Conservation (phyloP, 1,139 yeast genomes). For the Scheffersomyces insectosa region DNA sequence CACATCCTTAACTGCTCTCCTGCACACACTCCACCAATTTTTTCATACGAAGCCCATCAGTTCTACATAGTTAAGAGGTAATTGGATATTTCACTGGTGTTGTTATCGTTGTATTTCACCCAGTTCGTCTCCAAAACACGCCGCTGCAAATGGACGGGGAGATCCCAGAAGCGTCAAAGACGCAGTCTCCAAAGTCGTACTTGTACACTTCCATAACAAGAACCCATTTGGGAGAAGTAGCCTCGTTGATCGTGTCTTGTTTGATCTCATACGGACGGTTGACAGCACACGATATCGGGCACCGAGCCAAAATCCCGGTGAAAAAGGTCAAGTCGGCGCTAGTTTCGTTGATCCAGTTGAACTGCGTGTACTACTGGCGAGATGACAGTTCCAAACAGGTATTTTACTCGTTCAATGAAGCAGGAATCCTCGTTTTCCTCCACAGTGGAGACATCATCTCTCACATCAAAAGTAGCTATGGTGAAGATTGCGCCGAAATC, state of each 20-base stretch:
- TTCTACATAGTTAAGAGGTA: too few relatives aligned
- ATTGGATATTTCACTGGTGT: too few relatives aligned
- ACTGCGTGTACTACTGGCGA: constrained; percentile 57
- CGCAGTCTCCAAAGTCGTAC: constrained; percentile 63
- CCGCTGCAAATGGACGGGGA: constrained; percentile 13
- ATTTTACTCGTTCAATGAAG: constrained; percentile 62
- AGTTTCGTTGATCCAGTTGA: constrained; percentile 66
- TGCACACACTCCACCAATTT: too few relatives aligned
- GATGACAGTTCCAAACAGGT: constrained; percentile 41
- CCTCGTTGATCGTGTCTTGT: constrained; percentile 53
- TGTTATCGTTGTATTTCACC: too few relatives aligned
- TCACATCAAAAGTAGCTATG: constrained; percentile 43
- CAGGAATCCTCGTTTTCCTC: constrained; percentile 62
- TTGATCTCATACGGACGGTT: constrained; percentile 63
- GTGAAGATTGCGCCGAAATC: constrained; percentile 61
- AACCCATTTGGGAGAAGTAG: constrained; percentile 64
- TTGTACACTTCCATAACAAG: constrained; percentile 55
- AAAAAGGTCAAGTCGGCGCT: constrained; percentile 54
- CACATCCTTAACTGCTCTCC: too few relatives aligned
- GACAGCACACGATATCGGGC: constrained; percentile 48
- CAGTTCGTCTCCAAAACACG: too few relatives aligned
- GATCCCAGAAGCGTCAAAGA: constrained; percentile 29
- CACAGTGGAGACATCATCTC: constrained; percentile 78
- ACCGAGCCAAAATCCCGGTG: constrained; percentile 40
- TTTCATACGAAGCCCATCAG: too few relatives aligned